Conservation (phyloP, 1,284 basidiomycete genomes). For the Stereum hirsutum region DNA sequence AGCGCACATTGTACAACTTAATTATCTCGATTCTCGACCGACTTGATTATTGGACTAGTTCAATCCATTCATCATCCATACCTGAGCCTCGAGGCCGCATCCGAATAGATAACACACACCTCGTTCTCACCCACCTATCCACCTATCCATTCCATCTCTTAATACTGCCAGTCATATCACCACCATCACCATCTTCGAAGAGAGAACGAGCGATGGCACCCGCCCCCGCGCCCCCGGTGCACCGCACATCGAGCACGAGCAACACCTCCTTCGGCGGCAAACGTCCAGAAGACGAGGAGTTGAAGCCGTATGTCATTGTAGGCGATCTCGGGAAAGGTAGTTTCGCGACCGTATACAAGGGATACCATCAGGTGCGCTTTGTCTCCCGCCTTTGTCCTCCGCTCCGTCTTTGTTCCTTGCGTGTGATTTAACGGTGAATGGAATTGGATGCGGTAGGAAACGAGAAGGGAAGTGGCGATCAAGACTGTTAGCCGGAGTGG, state of each 20-base stretch:
- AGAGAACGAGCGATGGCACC: slow-evolving; percentile 12
- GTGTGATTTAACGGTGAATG: not conserved
- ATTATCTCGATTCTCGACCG: not conserved
- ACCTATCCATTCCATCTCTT: not conserved
- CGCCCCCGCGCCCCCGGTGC: slow-evolving; percentile 5
- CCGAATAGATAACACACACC: not conserved
- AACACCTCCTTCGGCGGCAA: slow-evolving; percentile 5
- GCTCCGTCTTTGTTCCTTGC: slow-evolving; percentile 3
- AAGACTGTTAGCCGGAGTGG: slow-evolving; percentile 91
- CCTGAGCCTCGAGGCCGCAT: too few species aligned
- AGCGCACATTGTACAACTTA: too few species aligned
- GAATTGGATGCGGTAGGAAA: slow-evolving; percentile 40
- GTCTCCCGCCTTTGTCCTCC: not conserved
- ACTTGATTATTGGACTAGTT: too few species aligned
- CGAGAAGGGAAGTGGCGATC: slow-evolving; percentile 77
- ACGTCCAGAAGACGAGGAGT: slow-evolving; percentile 48
- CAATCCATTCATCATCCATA: too few species aligned
- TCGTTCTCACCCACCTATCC: not conserved
- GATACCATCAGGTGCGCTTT: slow-evolving; percentile 75
- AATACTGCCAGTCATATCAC: not conserved
- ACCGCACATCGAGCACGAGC: slow-evolving; percentile 5
- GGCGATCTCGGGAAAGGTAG: slow-evolving; percentile 79
- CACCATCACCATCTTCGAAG: too few species aligned
- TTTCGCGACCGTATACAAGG: slow-evolving; percentile 95
- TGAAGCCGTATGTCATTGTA: slow-evolving; percentile 65